phyloP scores from a whole-genome alignment of 176 grass and related monocot genomes.

The Zea luxurians region DNA sequence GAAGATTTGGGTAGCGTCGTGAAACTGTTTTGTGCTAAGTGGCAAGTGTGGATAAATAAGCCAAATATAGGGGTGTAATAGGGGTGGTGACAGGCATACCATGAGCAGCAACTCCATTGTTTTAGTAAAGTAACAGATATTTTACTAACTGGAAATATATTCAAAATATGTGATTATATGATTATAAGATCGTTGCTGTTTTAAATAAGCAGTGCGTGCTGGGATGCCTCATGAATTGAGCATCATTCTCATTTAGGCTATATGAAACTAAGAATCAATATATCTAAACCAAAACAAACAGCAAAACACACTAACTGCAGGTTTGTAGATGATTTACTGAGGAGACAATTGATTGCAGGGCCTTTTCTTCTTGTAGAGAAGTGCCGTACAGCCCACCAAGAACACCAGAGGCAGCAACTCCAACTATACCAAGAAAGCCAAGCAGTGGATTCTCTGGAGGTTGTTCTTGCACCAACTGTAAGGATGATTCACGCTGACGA shows the following conservation, averaged over 20 bases:
- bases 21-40: not conserved
- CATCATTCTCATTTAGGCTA: conserved; percentile 24
- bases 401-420: conserved; percentile 70
- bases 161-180: not conserved
- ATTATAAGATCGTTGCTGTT: not conserved
- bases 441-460: conserved; percentile 60
- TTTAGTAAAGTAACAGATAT: not conserved
- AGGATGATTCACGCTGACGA: conserved; percentile 22
- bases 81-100: not conserved
- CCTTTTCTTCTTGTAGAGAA: conserved; percentile 78
- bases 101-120: not conserved
- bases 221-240: not conserved
- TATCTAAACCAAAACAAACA: conserved; percentile 17
- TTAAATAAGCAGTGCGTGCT: not conserved
- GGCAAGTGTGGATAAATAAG: not conserved
- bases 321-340: conserved; percentile 77
- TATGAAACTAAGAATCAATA: conserved; percentile 20
- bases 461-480: conserved; percentile 45
- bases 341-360: conserved; percentile 66
- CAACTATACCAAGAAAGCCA: conserved; percentile 58
- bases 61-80: not conserved
- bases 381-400: conserved; percentile 85
- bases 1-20: not conserved
- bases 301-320: conserved; percentile 33
- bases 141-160: not conserved